Conservation (phyloP, 164 flowering plant species). For the Stephania cephalantha region DNA sequence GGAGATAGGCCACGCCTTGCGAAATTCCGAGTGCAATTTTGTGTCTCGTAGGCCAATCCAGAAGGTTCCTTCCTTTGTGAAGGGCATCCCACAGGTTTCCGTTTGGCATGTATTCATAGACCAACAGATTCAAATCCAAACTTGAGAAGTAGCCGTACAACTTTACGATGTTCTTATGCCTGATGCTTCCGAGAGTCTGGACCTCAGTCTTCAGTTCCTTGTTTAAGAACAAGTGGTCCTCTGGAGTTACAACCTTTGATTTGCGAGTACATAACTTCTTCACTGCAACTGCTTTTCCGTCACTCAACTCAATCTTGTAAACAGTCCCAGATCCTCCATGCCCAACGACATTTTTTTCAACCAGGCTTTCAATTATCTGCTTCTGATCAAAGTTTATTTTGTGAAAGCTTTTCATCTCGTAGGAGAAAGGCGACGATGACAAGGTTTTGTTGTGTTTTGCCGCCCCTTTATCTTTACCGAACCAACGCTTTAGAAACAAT, state of each 20-base stretch:
- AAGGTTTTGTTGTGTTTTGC: slow-evolving; percentile 39
- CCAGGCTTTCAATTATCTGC: slow-evolving; percentile 62
- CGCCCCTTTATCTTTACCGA: slow-evolving; percentile 27
- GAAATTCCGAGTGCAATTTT: slow-evolving; percentile 86
- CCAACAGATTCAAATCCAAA: slow-evolving; percentile 54
- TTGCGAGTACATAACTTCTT: slow-evolving; percentile 72
- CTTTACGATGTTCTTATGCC: slow-evolving; percentile 95
- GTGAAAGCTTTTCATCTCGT: slow-evolving; percentile 75
- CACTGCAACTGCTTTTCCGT: slow-evolving; percentile 71
- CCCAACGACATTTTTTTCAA: slow-evolving; percentile 82
- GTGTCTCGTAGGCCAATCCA: slow-evolving; percentile 89
- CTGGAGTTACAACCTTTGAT: slow-evolving; percentile 44
- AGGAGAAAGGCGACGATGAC: slow-evolving; percentile 49
- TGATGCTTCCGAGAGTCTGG: slow-evolving; percentile 77
- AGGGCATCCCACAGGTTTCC: slow-evolving; percentile 94
- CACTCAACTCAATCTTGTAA: slow-evolving; percentile 61
- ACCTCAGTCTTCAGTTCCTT: slow-evolving; percentile 80
- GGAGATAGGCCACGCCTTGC: slow-evolving; percentile 89
- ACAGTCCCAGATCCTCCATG: slow-evolving; percentile 94
- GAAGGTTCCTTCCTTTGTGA: slow-evolving; percentile 42
- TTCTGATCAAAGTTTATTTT: slow-evolving; percentile 53
- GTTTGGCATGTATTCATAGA: slow-evolving; percentile 93
- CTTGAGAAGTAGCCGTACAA: slow-evolving; percentile 75
- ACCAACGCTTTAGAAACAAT: slow-evolving; percentile 44
- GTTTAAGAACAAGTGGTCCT: slow-evolving; percentile 41